Evolutionary conservation across 75 land plant species (phyloP), one percentile per base, ranked within the genome.

Genomic region (Sequoia sempervirens): DNA sequence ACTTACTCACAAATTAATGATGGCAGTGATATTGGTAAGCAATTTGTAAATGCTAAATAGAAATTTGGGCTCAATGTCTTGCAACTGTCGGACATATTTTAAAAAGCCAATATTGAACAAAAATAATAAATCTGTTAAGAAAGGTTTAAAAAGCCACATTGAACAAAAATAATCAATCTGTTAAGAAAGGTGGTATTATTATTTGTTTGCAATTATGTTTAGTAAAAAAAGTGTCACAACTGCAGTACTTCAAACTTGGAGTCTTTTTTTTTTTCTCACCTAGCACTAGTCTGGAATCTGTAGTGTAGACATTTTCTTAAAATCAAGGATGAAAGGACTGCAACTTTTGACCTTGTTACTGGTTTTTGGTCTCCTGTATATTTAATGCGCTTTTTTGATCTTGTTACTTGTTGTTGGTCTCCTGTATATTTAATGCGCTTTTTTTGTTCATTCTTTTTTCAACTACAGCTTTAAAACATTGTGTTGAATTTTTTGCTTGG

Each of bases 21-120:
- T 78, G 80, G 50, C 26, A 78, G 6, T 38, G 46, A 45, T 78
- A 78, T 78, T 45, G 80, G 80, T 78, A 78, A 26, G 80, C 46
- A 23, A 78, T 78, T 76, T 40, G 36, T 70, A 30, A 30, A 78
- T 26, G 52, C 26, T 75, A 40, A 43, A 2, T 43, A 28, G 45
- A 43, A 78, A 10, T 43, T 12, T 78, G 32, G 80, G 28, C 1
- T 45, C 1, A 18, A n/a, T 45, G 1, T 45, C 46, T 11, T 78
- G 50, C 41, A 7, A 23, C 26, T 75, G 45, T 38, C 5, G 0
- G 66, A 26, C 4, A 58, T 58, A 5, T 68, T 68, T 32, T 30
- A 30, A 70, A 69, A 70, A 32, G 32, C 4, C 11, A 11, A 70
- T 12, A 23, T 70, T 70, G 73, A 70, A 50, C 53, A 9, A 70